Percentiles rank a stretch among this genome's conserved stretches.
Conservation (phyloP, 2,329 filamentous ascomycete genomes). For the Zymoseptoria ardabiliae region DNA sequence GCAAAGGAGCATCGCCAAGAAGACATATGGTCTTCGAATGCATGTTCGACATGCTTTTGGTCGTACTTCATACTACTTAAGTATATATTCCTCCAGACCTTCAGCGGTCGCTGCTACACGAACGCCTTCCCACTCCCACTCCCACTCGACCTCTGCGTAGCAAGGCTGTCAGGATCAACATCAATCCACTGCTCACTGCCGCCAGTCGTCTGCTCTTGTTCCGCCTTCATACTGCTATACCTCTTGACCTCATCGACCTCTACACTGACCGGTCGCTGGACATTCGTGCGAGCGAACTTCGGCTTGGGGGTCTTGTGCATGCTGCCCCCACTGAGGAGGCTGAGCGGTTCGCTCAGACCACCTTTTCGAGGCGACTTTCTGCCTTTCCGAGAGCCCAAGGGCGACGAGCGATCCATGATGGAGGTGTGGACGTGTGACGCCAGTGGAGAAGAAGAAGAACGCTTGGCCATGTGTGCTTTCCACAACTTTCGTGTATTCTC, state of each 20-base stretch:
- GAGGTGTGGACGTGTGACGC: conserved; percentile 10
- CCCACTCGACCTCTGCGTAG: conserved; percentile 14
- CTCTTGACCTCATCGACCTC: conserved; percentile 17
- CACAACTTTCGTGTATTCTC: conserved; percentile 7
- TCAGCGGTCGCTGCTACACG: conserved; percentile 6
- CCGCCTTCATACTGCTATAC: conserved; percentile 25
- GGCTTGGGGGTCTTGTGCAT: conserved; percentile 18
- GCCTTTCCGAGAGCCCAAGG: conserved; percentile 3
- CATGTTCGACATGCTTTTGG: neutral
- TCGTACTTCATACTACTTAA: neutral
- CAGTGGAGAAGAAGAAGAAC: conserved; percentile 23
- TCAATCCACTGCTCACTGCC: conserved; percentile 18
- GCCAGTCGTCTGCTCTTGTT: conserved; percentile 11
- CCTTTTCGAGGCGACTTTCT: conserved; percentile 5
- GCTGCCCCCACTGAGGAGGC: conserved; percentile 25
- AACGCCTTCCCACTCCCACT: conserved; percentile 23
- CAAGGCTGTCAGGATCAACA: conserved; percentile 8
- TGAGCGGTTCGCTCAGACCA: conserved; percentile 21
- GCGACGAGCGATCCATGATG: conserved; percentile 1
- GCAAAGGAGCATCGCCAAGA: neutral
- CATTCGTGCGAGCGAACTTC: conserved; percentile 14
- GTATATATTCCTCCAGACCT: neutral
- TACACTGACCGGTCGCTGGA: conserved; percentile 19
- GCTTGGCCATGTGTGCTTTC: conserved; percentile 14
- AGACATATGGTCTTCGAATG: neutral